Percentiles rank a stretch among this genome's conserved stretches.
These are phyloP conservation scores for Arachnomyces sp. DNA, from an alignment of 2,329 filamentous ascomycete species.

Conservation along the genomic window DNA sequence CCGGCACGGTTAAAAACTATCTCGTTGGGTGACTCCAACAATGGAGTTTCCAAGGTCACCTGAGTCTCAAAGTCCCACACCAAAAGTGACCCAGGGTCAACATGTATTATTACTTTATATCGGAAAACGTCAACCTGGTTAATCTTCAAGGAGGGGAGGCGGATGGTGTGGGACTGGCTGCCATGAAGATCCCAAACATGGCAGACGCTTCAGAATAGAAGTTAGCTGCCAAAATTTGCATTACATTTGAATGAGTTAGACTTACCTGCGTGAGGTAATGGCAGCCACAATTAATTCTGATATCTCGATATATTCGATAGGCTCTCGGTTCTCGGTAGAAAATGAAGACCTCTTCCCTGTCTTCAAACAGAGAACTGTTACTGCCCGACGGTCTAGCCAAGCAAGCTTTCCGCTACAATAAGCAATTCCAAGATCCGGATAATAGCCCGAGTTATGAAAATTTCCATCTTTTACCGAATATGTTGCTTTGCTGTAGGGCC, in stretches of 20 bases:
- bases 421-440: conserved; percentile 9
- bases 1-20: too few species aligned
- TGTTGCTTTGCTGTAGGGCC: conserved; percentile 10
- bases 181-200: conserved; percentile 24
- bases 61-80: conserved; percentile 17
- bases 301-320: conserved; percentile 12
- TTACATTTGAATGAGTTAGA: not conserved
- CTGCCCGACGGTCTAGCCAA: conserved; percentile 12
- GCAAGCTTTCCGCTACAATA: conserved; percentile 16
- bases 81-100: conserved; percentile 8
- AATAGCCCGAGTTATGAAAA: too few species aligned
- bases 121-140: conserved; percentile 12
- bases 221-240: not conserved
- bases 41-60: too few species aligned
- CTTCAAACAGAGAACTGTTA: conserved; percentile 12
- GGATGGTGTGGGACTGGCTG: conserved; percentile 17
- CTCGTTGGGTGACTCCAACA: too few species aligned
- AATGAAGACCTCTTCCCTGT: conserved; percentile 10
- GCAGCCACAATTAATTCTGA: conserved; percentile 17
- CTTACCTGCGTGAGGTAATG: conserved; percentile 18
- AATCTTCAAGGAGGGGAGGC: conserved; percentile 18
- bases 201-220: conserved; percentile 18
- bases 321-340: conserved; percentile 18
- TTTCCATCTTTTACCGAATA: conserved; percentile 1
- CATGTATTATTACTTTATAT: too few species aligned